phyloP scores from a whole-genome alignment of 2,329 filamentous ascomycete genomes.

The Aspergillus hiratsukae region DNA sequence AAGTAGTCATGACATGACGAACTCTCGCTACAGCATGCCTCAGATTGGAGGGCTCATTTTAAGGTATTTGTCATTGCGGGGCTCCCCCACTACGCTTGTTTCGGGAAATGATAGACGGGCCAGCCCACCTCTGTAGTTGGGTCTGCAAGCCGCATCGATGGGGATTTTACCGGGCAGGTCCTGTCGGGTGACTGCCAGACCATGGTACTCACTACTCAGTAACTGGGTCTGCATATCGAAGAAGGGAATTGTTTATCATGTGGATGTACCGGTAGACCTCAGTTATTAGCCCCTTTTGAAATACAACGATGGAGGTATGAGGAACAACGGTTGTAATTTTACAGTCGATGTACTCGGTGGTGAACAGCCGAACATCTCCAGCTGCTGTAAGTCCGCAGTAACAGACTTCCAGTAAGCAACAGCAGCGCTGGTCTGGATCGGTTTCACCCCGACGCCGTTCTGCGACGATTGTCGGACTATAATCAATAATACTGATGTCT shows the following conservation, averaged over 20 bases:
- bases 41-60: constrained; percentile 15
- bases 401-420: neutral
- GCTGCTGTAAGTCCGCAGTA: neutral
- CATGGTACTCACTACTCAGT: too few relatives aligned
- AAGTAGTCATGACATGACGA: constrained; percentile 13
- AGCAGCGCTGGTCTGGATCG: neutral
- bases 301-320: too few relatives aligned
- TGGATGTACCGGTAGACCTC: neutral
- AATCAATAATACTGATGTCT: neutral
- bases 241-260: neutral
- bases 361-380: neutral
- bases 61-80: constrained; percentile 24
- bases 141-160: neutral
- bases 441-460: neutral
- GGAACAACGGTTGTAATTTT: too few relatives aligned
- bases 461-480: neutral
- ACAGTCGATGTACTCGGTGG: neutral
- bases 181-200: neutral
- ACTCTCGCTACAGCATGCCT: constrained; percentile 1
- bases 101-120: constrained; percentile 16
- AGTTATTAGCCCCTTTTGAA: neutral
- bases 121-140: neutral
- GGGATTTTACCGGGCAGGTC: neutral
- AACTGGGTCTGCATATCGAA: neutral
- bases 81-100: constrained; percentile 3